A percentile compares a stretch with the other conserved stretches of the same genome.
phyloP scores from a whole-genome alignment of 352 stramenopile genomes.

The Pythium brachiatum region DNA sequence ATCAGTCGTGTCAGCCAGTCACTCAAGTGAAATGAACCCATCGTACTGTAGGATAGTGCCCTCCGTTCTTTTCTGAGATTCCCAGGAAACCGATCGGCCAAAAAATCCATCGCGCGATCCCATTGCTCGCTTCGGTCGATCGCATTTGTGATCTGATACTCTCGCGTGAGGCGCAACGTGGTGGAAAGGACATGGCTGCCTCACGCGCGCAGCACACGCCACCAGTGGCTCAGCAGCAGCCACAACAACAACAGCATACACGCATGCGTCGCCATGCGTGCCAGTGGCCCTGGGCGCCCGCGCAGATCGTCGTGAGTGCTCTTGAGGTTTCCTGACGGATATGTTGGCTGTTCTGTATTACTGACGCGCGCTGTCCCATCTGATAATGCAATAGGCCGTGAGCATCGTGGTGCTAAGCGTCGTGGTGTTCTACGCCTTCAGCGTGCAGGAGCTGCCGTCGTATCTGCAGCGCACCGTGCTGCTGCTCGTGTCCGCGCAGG shows the following conservation, averaged over 20 bases:
- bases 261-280: conserved; percentile 43
- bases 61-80: conserved; percentile 8
- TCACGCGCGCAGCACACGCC: conserved; percentile 1
- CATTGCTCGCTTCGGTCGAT: no score
- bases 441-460: conserved; percentile 40
- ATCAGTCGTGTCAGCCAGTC: background rate
- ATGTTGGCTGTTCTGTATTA: no score
- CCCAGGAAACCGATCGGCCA: conserved; percentile 10
- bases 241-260: no score
- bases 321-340: background rate
- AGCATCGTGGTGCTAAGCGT: conserved; percentile 33
- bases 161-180: background rate
- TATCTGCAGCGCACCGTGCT: conserved; percentile 33
- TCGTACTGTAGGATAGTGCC: background rate
- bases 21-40: conserved; percentile 19
- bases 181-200: background rate
- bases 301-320: conserved; percentile 21
- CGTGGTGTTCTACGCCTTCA: conserved; percentile 45
- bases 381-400: conserved; percentile 32
- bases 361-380: no score
- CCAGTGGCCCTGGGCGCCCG: conserved; percentile 31
- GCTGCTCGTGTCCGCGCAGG: conserved; percentile 45
- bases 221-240: background rate
- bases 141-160: background rate
- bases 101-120: no score